Conservation (phyloP, 106 monocot species). For the Allium cepa region DNA sequence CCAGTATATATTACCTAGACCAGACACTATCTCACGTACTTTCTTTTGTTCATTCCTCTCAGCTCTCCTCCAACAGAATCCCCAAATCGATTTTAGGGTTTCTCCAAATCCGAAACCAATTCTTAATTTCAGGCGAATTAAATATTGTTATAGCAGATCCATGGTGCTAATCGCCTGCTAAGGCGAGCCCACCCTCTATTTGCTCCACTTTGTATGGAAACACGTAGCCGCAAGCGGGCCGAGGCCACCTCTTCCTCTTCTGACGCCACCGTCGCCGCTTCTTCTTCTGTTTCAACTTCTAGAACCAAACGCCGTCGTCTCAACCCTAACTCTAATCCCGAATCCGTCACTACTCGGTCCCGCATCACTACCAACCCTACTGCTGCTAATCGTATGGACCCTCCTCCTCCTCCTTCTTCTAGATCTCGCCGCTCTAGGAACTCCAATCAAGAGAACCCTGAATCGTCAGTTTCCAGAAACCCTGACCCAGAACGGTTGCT, state of each 20-base stretch:
- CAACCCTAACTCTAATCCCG: conserved; percentile 14
- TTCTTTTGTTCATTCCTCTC: too few species aligned
- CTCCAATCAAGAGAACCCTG: conserved; percentile 25
- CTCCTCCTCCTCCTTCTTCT: conserved; percentile 26
- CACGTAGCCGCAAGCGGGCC: conserved; percentile 99
- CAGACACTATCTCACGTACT: too few species aligned
- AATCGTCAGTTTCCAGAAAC: too few species aligned
- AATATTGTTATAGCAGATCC: conserved; percentile 5
- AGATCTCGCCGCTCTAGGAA: conserved; percentile 5
- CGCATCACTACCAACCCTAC: conserved; percentile 24
- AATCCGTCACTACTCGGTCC: conserved; percentile 3
- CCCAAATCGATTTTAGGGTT: too few species aligned
- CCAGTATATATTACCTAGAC: too few species aligned
- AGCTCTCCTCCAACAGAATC: too few species aligned
- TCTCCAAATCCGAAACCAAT: too few species aligned
- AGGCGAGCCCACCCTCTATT: conserved; percentile 17
- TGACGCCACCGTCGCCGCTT: background rate
- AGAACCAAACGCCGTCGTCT: conserved; percentile 56
- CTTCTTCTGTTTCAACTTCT: conserved; percentile 36
- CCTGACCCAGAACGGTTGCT: conserved; percentile 45
- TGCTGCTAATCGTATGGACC: conserved; percentile 18
- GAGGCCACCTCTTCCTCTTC: conserved; percentile 80
- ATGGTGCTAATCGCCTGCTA: conserved; percentile 9
- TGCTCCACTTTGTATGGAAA: conserved; percentile 88
- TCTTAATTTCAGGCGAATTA: too few species aligned